These are phyloP conservation scores for Alternaria triticina DNA, from an alignment of 2,329 filamentous ascomycete genomes.

Conservation along the genomic window DNA sequence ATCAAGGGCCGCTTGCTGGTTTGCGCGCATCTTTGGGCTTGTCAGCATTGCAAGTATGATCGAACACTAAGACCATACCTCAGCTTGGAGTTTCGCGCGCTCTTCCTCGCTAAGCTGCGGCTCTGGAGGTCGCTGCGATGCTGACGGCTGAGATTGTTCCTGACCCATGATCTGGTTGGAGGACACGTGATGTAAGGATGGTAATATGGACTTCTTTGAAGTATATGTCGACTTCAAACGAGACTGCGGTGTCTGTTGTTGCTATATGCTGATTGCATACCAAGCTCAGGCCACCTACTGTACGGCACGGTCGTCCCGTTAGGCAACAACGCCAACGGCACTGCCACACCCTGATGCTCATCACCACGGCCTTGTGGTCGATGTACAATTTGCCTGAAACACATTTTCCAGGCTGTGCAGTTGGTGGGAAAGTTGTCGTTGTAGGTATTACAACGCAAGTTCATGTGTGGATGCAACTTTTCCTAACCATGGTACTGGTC, in stretches of 20 bases:
- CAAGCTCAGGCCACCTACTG: neutral
- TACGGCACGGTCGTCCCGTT: neutral
- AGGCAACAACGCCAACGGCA: neutral
- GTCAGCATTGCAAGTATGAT: neutral
- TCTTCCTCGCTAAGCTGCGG: conserved; percentile 32
- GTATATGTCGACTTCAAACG: neutral
- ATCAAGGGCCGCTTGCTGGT: conserved; percentile 37
- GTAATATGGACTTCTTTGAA: neutral
- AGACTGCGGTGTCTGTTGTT: neutral
- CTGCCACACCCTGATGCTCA: neutral
- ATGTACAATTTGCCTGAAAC: neutral
- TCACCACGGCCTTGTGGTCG: neutral
- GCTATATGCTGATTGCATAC: neutral
- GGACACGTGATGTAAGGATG: neutral
- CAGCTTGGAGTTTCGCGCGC: conserved; percentile 27
- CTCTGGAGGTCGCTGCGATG: conserved; percentile 21
- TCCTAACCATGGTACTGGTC: neutral
- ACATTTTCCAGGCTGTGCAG: neutral
- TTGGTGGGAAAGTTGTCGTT: neutral
- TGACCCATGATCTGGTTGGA: conserved; percentile 25
- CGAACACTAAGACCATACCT: conserved; percentile 17
- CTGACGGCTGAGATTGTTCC: conserved; percentile 25
- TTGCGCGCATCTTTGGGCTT: conserved; percentile 35
- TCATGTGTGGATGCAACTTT: neutral
- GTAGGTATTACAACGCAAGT: neutral